These are phyloP conservation scores for Lipomyces anomalus DNA, from an alignment of 805 yeast species.

Conservation along the genomic window DNA sequence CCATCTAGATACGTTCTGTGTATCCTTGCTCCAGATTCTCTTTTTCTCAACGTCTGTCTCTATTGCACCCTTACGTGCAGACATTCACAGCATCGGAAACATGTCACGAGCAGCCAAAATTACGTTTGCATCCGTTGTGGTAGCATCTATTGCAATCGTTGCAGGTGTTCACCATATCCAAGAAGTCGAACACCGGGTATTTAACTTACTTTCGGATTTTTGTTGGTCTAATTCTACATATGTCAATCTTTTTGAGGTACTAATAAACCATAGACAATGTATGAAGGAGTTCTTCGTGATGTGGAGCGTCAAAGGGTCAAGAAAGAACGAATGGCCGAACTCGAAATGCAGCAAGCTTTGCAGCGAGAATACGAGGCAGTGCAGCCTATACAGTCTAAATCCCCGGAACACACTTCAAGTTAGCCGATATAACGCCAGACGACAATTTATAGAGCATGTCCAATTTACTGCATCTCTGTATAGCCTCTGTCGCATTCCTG, in stretches of 20 bases:
- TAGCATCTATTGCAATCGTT: slow-evolving; percentile 15
- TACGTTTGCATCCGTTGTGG: slow-evolving; percentile 14
- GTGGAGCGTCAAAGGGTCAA: slow-evolving; percentile 24
- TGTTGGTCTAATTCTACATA: not conserved
- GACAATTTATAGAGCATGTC: no score
- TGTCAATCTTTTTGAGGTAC: slow-evolving; percentile 1
- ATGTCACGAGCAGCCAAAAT: slow-evolving; percentile 25
- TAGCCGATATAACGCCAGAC: no score
- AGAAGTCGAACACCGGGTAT: slow-evolving; percentile 21
- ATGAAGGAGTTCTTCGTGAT: slow-evolving; percentile 25
- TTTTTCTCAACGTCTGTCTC: no score
- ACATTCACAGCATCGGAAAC: no score
- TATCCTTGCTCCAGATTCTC: no score
- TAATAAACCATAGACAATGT: slow-evolving; percentile 12
- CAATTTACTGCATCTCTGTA: no score
- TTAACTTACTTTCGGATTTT: not conserved
- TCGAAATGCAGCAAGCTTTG: slow-evolving; percentile 20
- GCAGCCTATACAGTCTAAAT: slow-evolving; percentile 23
- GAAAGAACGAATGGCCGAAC: slow-evolving; percentile 22
- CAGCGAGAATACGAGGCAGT: slow-evolving; percentile 23
- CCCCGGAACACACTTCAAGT: no score
- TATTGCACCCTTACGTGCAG: no score
- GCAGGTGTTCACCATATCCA: slow-evolving; percentile 25
- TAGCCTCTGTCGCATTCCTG: no score
- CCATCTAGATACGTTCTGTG: no score